A percentile compares a stretch with the other conserved stretches of the same genome.
Evolutionary conservation across 208 protist genomes (phyloP).

Genomic region (Leishmania martiniquensis): DNA sequence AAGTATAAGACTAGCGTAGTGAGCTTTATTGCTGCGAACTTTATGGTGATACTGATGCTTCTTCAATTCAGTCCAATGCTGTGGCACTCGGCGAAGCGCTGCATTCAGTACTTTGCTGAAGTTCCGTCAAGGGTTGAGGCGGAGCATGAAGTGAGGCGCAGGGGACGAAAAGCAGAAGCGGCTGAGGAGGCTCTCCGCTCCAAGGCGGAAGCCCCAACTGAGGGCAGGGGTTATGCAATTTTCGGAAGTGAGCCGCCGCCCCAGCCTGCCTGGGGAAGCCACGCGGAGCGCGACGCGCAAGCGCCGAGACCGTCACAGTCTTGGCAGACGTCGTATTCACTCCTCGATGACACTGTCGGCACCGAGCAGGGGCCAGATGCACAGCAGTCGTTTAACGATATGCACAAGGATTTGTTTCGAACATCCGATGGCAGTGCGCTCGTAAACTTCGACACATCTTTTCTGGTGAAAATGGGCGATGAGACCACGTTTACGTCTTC

Average conservation of each 20-base stretch:
- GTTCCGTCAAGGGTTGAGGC: not conserved
- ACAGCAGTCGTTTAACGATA: slow-evolving; percentile 24
- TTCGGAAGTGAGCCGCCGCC: slow-evolving; percentile 21
- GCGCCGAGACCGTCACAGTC: not conserved
- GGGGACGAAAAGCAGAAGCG: slow-evolving; percentile 3
- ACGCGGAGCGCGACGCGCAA: not conserved
- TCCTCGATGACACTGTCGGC: slow-evolving; percentile 28
- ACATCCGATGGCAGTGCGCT: slow-evolving; percentile 10
- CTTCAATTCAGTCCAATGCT: slow-evolving; percentile 50
- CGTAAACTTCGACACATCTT: slow-evolving; percentile 63
- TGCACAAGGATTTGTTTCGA: slow-evolving; percentile 35
- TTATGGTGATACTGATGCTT: slow-evolving; percentile 69
- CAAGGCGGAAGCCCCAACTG: slow-evolving; percentile 17
- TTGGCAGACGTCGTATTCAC: slow-evolving; percentile 21
- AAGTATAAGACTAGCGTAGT: slow-evolving; percentile 27
- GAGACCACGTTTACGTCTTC: slow-evolving; percentile 72
- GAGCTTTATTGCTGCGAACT: slow-evolving; percentile 71
- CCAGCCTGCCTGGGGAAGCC: not conserved
- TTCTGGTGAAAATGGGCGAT: slow-evolving; percentile 84
- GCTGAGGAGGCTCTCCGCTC: not conserved
- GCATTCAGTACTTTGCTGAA: slow-evolving; percentile 24
- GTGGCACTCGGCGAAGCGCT: slow-evolving; percentile 32
- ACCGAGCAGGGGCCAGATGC: not conserved
- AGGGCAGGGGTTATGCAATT: slow-evolving; percentile 16
- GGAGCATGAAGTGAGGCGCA: slow-evolving; percentile 16